Conservation (phyloP, 805 yeast species). For the Torulaspora microellipsoides region DNA sequence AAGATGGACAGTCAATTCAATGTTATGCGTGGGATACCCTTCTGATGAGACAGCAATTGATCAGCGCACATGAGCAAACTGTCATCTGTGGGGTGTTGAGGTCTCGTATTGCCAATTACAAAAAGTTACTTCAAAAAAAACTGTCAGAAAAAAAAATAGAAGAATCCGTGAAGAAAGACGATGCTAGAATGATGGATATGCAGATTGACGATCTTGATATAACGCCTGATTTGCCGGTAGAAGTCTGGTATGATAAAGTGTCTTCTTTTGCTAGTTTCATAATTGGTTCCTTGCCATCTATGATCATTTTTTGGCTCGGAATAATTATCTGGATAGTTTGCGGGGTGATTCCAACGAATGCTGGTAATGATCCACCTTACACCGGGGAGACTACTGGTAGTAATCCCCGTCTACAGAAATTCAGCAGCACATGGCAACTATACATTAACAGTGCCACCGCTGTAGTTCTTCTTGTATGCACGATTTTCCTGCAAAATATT, state of each 20-base stretch:
- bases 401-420: conserved; percentile 24
- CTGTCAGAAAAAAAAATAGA: background rate
- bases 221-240: conserved; percentile 21
- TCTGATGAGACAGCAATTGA: conserved; percentile 39
- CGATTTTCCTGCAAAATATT: conserved; percentile 39
- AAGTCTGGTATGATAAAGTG: conserved; percentile 35
- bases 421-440: conserved; percentile 39
- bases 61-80: conserved; percentile 26
- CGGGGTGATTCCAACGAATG: conserved; percentile 32
- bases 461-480: conserved; percentile 34
- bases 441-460: conserved; percentile 42
- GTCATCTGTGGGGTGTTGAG: conserved; percentile 28
- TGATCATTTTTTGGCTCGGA: conserved; percentile 38
- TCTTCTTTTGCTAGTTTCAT: conserved; percentile 25
- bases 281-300: conserved; percentile 34
- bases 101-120: conserved; percentile 29
- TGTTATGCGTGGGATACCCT: conserved; percentile 39
- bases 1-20: conserved; percentile 40
- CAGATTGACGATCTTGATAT: conserved; percentile 4
- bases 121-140: conserved; percentile 11
- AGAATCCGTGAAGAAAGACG: background rate
- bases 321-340: conserved; percentile 38
- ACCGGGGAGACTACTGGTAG: conserved; percentile 25
- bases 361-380: conserved; percentile 27
- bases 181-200: conserved; percentile 1